Base-by-base conservation (phyloP, 495 filamentous ascomycete species). In the Trypethelium eluteriae region DNA sequence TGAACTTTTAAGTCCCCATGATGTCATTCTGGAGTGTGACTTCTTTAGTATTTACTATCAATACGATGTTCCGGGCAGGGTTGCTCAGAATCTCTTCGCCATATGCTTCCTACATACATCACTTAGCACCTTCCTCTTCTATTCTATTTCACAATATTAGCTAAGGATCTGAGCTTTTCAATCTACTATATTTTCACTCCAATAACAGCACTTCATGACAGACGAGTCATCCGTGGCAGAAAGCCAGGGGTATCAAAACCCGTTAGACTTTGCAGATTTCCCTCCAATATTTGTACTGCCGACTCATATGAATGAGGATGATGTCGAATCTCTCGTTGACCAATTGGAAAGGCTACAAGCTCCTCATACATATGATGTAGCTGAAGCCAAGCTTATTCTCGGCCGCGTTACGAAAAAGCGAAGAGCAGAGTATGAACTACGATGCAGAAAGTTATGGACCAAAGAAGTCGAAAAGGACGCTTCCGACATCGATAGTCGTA, bases 361-460 rank as follows among this genome's bases (percentile, higher is more conserved):
- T 2, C 77, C 74, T 0, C 74, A 96, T 53, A 95, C 91, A 0
- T 88, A 88, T 64, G 85, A 93, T 72, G 78, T 88, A 62, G 77
- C 79, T 2, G 89, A 96, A 72, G 92, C 92, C 6, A 80, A 81
- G 10, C 66, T 97, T 2, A 74, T 97, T 3, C 77, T 98, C 32
- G 91, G 87, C 0, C 89, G 85, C 64, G 81, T 96, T 38, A 77
- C 76, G 0, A 86, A 85, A 61, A 85, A 85, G 64, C 83, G 84
- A 70, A 84, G 93, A 10, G 91, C 89, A 1, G 80, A 82, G 11
- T 84, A 94, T 66, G 93, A 98, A 77, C 78, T 97, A 46, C 82
- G 91, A 53, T 83, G 83, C 44, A 82, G 81, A 56, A 88, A 80
- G 32, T 53, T 85, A 68, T 88, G 73, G 81, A 88, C 78, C 25